Conservation (phyloP, 2,329 filamentous ascomycete genomes). For the Huntiella decipiens region DNA sequence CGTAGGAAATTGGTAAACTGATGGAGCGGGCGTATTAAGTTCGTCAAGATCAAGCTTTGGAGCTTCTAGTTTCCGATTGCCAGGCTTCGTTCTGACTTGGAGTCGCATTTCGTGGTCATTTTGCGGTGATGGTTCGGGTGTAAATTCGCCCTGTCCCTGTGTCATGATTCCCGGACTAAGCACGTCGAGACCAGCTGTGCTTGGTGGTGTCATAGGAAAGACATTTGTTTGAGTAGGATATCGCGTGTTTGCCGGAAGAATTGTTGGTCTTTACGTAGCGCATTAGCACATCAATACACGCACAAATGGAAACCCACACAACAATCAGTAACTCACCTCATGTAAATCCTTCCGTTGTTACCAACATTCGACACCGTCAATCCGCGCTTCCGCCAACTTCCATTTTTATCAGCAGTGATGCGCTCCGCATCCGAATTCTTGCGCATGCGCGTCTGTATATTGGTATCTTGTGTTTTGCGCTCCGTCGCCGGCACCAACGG, state of each 20-base stretch:
- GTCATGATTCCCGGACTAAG: slow-evolving; percentile 16
- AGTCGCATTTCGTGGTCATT: slow-evolving; percentile 6
- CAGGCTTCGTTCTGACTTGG: background rate
- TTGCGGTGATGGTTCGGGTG: background rate
- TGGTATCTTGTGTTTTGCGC: slow-evolving; percentile 24
- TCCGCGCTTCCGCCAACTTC: slow-evolving; percentile 35
- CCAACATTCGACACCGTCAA: slow-evolving; percentile 70
- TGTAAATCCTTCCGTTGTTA: slow-evolving; percentile 64
- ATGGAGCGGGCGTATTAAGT: too few species aligned
- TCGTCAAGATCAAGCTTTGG: too few species aligned
- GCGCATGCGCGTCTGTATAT: slow-evolving; percentile 21
- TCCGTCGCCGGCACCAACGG: slow-evolving; percentile 17
- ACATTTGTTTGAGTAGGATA: slow-evolving; percentile 41
- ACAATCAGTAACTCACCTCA: slow-evolving; percentile 39
- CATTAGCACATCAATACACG: background rate
- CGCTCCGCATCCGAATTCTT: slow-evolving; percentile 36
- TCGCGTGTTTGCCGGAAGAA: slow-evolving; percentile 41
- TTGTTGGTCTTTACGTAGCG: slow-evolving; percentile 29
- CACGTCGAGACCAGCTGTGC: slow-evolving; percentile 35
- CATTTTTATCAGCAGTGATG: slow-evolving; percentile 33
- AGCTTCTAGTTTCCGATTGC: background rate
- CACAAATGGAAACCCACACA: background rate
- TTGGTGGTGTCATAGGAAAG: slow-evolving; percentile 41
- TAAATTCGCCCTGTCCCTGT: background rate
- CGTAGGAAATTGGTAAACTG: too few species aligned